phyloP scores from a whole-genome alignment of 2,329 filamentous ascomycete genomes.

The Verticillium tricorpus region DNA sequence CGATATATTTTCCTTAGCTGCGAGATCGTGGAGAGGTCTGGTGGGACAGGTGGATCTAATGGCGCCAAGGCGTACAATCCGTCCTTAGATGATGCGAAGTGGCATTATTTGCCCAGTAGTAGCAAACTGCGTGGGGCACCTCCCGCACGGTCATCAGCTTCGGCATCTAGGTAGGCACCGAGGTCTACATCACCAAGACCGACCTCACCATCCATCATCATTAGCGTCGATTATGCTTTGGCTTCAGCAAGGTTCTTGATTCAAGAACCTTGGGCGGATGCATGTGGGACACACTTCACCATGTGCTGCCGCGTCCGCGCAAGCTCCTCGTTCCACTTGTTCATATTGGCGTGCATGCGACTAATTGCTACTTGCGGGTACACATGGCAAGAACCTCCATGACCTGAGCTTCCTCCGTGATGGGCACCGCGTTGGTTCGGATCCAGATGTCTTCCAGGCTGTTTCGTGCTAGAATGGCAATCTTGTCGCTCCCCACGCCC shows the following conservation, averaged over 20 bases:
- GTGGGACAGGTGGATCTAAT: neutral
- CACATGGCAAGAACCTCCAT: slow-evolving; percentile 44
- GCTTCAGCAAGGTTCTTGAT: too few relatives aligned
- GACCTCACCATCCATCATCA: neutral
- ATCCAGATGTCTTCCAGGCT: slow-evolving; percentile 46
- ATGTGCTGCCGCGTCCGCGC: too few relatives aligned
- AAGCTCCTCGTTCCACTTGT: neutral
- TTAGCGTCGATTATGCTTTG: neutral
- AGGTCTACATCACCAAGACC: neutral
- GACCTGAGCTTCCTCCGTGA: slow-evolving; percentile 42
- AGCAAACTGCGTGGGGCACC: neutral
- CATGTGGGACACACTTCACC: too few relatives aligned
- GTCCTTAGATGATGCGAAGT: neutral
- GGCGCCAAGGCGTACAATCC: too few relatives aligned
- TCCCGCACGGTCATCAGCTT: neutral
- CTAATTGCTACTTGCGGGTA: slow-evolving; percentile 1
- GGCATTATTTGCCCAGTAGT: too few relatives aligned
- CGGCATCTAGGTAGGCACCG: neutral
- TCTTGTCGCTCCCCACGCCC: slow-evolving; percentile 40
- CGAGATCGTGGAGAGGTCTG: neutral
- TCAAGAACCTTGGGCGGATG: too few relatives aligned
- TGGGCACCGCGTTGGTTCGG: slow-evolving; percentile 43
- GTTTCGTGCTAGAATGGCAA: slow-evolving; percentile 42
- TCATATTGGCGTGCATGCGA: neutral
- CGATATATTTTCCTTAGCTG: neutral